Evolutionary conservation across 805 yeast genomes (phyloP), one percentile per base, ranked within the genome.

Genomic region (Candida koratica): DNA sequence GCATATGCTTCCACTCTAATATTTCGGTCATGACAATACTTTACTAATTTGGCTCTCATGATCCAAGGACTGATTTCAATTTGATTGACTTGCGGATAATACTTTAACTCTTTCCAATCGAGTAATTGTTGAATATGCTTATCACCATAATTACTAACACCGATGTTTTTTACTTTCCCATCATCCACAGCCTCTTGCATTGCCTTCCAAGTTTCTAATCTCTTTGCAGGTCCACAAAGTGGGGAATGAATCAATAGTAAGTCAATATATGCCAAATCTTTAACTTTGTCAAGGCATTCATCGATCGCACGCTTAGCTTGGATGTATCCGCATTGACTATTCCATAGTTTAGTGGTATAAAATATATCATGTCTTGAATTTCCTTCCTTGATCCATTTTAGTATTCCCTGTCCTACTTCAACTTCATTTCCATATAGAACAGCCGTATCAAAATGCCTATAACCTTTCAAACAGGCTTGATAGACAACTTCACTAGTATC

Each of bases 401-500:
- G 43, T 35, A 81, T 73, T 4, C 81, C 93, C 35, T 68, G 64
- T 20, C 94, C 88, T 10, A 81, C 81, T 44, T 73, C 78, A 12
- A 57, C 65, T 56, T 85, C 95, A 52, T 80, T 81, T 2, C 73
- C 73, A 55, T 84, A 84, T 41, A 70, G 67, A 53, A 75, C 75
- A 3, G 93, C 93, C 7, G 88, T 77, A 55, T 84, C 94, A 46
- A 84, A 79, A 53, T 79, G 86, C 43, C 80, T 70, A 56, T 80
- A 79, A 8, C 89, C 89, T 6, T 67, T 63, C 51, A 75, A 67
- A 41, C 81, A 62, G 10, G 89, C 90, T 28, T 71, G 66, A 45
- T 66, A 67, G 10, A 81, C 81, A 17, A 71, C 52, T 6, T 58
- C 51, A 1, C 55, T 44, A 1, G 76, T 69, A 16, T 32, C 41